Evolutionary conservation across 331 rosid species (phyloP).

Genomic region (Rhamnella rubrinervis): DNA sequence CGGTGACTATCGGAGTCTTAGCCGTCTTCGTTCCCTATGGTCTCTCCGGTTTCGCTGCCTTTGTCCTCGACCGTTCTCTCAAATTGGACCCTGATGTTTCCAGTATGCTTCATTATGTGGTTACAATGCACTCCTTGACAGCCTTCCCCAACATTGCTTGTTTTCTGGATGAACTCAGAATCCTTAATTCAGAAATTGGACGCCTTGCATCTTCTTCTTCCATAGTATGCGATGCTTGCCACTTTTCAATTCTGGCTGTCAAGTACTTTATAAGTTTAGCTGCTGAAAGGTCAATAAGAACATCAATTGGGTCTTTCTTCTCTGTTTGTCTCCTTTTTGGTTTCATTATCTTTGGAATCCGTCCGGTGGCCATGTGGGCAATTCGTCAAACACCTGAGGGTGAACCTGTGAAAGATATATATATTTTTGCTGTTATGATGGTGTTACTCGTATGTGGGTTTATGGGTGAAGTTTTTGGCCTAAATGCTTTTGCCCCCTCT

Average conservation of each 20-base stretch:
- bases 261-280: conserved; percentile 29
- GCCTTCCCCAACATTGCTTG: conserved; percentile 29
- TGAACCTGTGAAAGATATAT: conserved; percentile 48
- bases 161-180: conserved; percentile 24
- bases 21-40: conserved; percentile 43
- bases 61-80: conserved; percentile 4
- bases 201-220: conserved; percentile 34
- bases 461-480: conserved; percentile 53
- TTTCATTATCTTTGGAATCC: conserved; percentile 39
- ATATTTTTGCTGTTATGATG: conserved; percentile 37
- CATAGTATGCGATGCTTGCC: conserved; percentile 24
- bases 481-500: conserved; percentile 35
- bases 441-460: conserved; percentile 43
- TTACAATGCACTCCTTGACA: conserved; percentile 27
- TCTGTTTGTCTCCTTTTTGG: conserved; percentile 32
- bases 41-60: conserved; percentile 18
- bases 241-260: conserved; percentile 19
- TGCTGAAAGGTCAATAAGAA: conserved; percentile 27
- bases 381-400: conserved; percentile 39
- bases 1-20: conserved; percentile 41
- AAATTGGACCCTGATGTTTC: conserved; percentile 32
- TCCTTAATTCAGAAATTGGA: conserved; percentile 36
- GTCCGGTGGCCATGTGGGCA: conserved; percentile 32
- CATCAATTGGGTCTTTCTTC: conserved; percentile 22
- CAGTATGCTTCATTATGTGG: conserved; percentile 24